Percentiles rank a stretch among this genome's conserved stretches.
phyloP scores from a whole-genome alignment of 2,329 filamentous ascomycete genomes.

The Juglanconis oblonga region DNA sequence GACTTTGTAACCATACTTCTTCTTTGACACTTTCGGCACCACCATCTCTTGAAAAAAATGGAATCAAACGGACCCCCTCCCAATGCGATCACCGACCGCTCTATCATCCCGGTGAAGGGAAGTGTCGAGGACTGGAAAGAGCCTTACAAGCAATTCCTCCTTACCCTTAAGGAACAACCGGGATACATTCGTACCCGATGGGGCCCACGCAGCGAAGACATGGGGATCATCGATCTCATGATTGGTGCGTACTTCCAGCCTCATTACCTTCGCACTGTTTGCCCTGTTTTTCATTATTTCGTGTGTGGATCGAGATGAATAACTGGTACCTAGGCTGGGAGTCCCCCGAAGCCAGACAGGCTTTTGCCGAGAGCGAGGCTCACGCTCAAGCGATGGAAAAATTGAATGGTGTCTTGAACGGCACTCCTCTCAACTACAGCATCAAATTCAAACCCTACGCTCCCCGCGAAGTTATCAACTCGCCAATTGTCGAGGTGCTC shows the following conservation, averaged over 20 bases:
- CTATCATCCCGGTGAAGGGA: conserved; percentile 24
- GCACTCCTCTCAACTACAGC: conserved; percentile 22
- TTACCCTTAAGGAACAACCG: conserved; percentile 25
- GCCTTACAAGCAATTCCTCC: conserved; percentile 25
- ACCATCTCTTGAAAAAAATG: background rate
- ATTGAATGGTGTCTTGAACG: conserved; percentile 22
- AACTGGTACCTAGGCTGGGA: conserved; percentile 22
- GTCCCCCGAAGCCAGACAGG: conserved; percentile 20
- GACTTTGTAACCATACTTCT: background rate
- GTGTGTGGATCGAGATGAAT: background rate
- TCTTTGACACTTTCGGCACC: background rate
- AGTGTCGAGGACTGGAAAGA: conserved; percentile 28
- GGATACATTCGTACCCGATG: conserved; percentile 28
- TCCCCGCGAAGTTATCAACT: conserved; percentile 27
- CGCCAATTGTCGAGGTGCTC: conserved; percentile 34
- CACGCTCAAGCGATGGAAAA: conserved; percentile 19
- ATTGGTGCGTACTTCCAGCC: conserved; percentile 18
- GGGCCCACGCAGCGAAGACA: conserved; percentile 27
- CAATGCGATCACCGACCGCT: conserved; percentile 5
- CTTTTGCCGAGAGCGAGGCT: conserved; percentile 21
- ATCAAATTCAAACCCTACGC: conserved; percentile 27
- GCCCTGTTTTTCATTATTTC: background rate
- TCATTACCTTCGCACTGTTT: background rate
- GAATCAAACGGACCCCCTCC: conserved; percentile 1
- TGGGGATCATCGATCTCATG: conserved; percentile 26